These are phyloP conservation scores for Calonectria ilicicola DNA, from an alignment of 2,329 filamentous ascomycete genomes.

Conservation along the genomic window DNA sequence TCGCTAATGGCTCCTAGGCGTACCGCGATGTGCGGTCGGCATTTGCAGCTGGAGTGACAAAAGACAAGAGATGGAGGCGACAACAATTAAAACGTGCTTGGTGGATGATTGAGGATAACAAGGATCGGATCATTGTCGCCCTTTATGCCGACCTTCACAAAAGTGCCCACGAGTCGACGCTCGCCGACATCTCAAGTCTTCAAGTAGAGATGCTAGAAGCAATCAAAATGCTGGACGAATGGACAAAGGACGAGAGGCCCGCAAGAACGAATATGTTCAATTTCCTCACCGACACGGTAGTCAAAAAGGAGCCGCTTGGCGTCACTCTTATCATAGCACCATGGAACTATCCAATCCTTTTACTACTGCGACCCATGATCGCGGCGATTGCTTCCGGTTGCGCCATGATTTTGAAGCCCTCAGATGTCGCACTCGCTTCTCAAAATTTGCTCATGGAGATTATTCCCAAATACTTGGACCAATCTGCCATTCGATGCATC, in stretches of 20 bases:
- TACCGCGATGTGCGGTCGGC: neutral
- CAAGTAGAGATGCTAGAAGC: conserved; percentile 51
- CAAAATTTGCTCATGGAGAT: conserved; percentile 52
- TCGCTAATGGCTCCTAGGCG: neutral
- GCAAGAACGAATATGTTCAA: conserved; percentile 44
- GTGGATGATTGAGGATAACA: conserved; percentile 7
- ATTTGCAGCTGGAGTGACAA: neutral
- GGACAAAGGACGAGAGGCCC: conserved; percentile 51
- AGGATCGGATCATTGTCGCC: neutral
- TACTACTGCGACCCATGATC: conserved; percentile 53
- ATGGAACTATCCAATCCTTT: conserved; percentile 59
- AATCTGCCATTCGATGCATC: conserved; percentile 48
- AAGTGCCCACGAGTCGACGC: neutral
- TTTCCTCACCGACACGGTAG: conserved; percentile 43
- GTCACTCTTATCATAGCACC: conserved; percentile 57
- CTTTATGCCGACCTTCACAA: neutral
- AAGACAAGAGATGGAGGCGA: neutral
- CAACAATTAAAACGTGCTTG: neutral
- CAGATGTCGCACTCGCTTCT: conserved; percentile 50
- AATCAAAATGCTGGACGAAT: conserved; percentile 53
- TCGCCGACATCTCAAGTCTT: conserved; percentile 18
- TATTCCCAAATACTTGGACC: conserved; percentile 57
- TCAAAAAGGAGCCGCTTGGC: conserved; percentile 58
- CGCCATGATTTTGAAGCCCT: conserved; percentile 57
- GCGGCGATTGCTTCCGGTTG: conserved; percentile 58